Evolutionary conservation across 192 early-diverging fungal species (phyloP), one percentile per base, ranked within the genome.

Genomic region (Backusella australiensis): DNA sequence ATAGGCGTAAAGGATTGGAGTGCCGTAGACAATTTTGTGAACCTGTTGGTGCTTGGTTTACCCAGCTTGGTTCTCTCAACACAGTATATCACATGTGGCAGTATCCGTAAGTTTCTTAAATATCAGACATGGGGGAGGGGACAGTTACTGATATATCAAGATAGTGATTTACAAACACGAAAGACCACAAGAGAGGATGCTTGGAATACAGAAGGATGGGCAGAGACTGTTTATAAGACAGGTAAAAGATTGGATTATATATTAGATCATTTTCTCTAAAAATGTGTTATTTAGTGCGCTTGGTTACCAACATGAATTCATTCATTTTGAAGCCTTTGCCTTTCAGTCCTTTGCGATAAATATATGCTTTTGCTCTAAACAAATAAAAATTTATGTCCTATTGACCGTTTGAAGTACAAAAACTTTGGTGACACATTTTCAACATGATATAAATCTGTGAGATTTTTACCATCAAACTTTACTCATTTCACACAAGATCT

Each of bases 21-120:
- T 96, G 94, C 74, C 87, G 97, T 38, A 85, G 89, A 53, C 90
- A 95, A 79, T 93, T 94, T 78, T 95, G 95, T 78, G 92, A 94
- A 75, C 97, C 96, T 39, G 92, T 98, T 73, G 97, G 97, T 11
- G 97, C 97, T 8, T 98, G 97, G 97, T 98, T 98, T 82, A 93
- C 90, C 46, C 97, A 98, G 85, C 86, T 98, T 26, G 96, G 96
- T 23, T 78, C 86, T 19, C 83, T 98, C 38, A 96, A 96, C 78
- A 90, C 90, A 73, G 96, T 98, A 5, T 95, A 97, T 81, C 96
- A 98, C 72, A 98, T 80, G 89, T 94, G 53, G 71, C 70, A 56
- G 8, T 81, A 81, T 38, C 73, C 76, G 73, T 75, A 78, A 67
- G 66, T 78, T 17, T 44, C 2, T 44, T 32, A 32, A 32, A 0